Conservation (phyloP, 192 early-diverging fungal genomes). For the Coemansia sp. region DNA sequence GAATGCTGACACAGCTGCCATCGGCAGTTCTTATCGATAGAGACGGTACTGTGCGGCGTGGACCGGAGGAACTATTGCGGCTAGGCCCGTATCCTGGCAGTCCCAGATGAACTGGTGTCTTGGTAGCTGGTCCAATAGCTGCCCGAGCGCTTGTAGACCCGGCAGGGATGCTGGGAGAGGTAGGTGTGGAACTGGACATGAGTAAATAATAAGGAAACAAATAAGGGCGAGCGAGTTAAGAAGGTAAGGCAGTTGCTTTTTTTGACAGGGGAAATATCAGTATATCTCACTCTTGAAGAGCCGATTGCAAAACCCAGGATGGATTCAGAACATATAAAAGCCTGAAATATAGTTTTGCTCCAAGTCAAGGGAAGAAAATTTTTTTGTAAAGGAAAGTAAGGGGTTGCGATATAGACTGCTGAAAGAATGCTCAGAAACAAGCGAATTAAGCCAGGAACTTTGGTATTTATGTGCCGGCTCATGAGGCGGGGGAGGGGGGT, state of each 20-base stretch:
- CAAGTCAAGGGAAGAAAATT: neutral
- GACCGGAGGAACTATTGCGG: conserved; percentile 8
- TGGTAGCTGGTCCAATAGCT: conserved; percentile 24
- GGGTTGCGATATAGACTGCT: conserved; percentile 4
- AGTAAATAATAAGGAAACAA: neutral
- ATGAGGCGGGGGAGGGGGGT: conserved; percentile 29
- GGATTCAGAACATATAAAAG: neutral
- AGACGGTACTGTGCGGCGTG: conserved; percentile 28
- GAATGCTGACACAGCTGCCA: conserved; percentile 49
- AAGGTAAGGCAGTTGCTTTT: too few relatives aligned
- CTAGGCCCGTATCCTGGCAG: conserved; percentile 11
- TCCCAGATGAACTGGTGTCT: conserved; percentile 29
- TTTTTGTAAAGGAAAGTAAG: neutral
- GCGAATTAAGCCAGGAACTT: conserved; percentile 33
- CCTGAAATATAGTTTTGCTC: neutral
- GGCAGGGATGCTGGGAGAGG: conserved; percentile 17
- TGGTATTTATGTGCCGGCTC: conserved; percentile 43
- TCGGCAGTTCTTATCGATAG: conserved; percentile 47
- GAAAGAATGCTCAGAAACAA: conserved; percentile 5
- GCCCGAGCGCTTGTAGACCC: conserved; percentile 14
- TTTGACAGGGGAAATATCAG: too few relatives aligned
- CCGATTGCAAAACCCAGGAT: neutral
- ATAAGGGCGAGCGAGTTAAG: neutral
- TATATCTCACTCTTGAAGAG: too few relatives aligned
- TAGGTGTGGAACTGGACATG: conserved; percentile 34